A percentile compares a stretch with the other conserved stretches of the same genome.
Conservation (phyloP, 352 stramenopile species). For the Phytophthora ohioensis region DNA sequence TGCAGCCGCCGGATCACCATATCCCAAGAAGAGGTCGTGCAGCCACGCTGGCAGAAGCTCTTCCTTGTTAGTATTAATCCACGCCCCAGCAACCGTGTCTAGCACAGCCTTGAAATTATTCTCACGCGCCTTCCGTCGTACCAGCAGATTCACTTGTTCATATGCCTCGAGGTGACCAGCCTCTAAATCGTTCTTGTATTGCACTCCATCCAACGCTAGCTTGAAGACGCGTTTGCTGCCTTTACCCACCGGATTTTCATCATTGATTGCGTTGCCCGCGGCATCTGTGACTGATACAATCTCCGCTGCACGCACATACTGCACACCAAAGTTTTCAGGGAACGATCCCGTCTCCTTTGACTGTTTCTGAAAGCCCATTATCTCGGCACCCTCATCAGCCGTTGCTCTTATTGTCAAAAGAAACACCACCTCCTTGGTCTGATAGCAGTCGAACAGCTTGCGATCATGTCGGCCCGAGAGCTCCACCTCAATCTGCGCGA, state of each 20-base stretch:
- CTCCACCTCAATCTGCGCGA: slow-evolving; percentile 90
- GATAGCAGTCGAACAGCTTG: slow-evolving; percentile 88
- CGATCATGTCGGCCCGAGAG: slow-evolving; percentile 64
- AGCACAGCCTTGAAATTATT: slow-evolving; percentile 97
- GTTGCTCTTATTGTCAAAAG: slow-evolving; percentile 86
- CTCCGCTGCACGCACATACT: slow-evolving; percentile 76
- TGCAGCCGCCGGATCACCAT: slow-evolving; percentile 89
- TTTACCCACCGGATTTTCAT: slow-evolving; percentile 52
- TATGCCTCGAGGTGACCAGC: slow-evolving; percentile 70
- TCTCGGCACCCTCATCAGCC: slow-evolving; percentile 71
- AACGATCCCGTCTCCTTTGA: slow-evolving; percentile 61
- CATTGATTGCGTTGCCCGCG: slow-evolving; percentile 62
- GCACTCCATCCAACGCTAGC: slow-evolving; percentile 91
- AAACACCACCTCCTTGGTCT: slow-evolving; percentile 96
- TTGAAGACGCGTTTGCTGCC: slow-evolving; percentile 88
- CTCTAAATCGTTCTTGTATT: slow-evolving; percentile 95
- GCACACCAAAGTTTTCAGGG: slow-evolving; percentile 89
- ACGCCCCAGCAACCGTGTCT: slow-evolving; percentile 79
- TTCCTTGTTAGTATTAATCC: slow-evolving; percentile 39
- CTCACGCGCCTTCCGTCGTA: slow-evolving; percentile 87
- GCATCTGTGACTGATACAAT: slow-evolving; percentile 90
- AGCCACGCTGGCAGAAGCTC: slow-evolving; percentile 93
- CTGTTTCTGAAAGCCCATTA: slow-evolving; percentile 58
- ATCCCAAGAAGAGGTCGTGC: slow-evolving; percentile 95
- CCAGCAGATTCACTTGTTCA: slow-evolving; percentile 94